Evolutionary conservation across 495 filamentous ascomycete genomes (phyloP), one percentile per base, ranked within the genome.

Genomic region (Tuber borchii): DNA sequence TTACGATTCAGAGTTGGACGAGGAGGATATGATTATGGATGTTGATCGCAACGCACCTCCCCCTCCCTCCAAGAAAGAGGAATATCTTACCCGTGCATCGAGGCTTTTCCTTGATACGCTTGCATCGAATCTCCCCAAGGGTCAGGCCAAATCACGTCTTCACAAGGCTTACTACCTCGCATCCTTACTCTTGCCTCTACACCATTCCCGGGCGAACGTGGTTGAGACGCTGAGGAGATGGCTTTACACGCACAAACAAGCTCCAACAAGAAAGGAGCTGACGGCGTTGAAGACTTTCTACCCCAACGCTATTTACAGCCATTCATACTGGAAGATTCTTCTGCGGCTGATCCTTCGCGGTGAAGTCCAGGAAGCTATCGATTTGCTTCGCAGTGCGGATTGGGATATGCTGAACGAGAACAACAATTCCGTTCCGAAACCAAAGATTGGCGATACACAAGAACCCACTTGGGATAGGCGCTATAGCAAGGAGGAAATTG

Each of bases 201-300:
- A 83, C 51, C 76, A 83, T 45, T 80, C 81, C 22, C 76, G 73
- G 12, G 72, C 81, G n/a, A 81, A 75, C 26, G 74, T 70, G 22
- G 73, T 79, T 26, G 81, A 83, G 48, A 78, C 82, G 16, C 61
- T 83, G n/a, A 78, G 81, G n/a, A 77, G 77, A 71, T 83, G 79
- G 78, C 74, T 83, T 51, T 74, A 73, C 46, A 75, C 72, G 10
- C 76, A 81, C 71, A 74, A 75, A 22, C 78, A 78, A 44, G 74
- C 74, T 42, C 81, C 81, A 8, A 75, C 74, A 16, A 71, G 71
- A 14, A 71, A 56, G 26, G 73, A 83, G 20, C 61, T 83, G 37
- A 75, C 78, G n/a, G 51, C 73, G 9, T 71, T 83, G 44, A 74
- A 80, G 44, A 74, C 73, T 16, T 79, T 76, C 51, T 75, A 83